A percentile compares a stretch with the other conserved stretches of the same genome.
These are phyloP conservation scores for Darksidea phi DNA, from an alignment of 495 filamentous ascomycete species.

Conservation along the genomic window DNA sequence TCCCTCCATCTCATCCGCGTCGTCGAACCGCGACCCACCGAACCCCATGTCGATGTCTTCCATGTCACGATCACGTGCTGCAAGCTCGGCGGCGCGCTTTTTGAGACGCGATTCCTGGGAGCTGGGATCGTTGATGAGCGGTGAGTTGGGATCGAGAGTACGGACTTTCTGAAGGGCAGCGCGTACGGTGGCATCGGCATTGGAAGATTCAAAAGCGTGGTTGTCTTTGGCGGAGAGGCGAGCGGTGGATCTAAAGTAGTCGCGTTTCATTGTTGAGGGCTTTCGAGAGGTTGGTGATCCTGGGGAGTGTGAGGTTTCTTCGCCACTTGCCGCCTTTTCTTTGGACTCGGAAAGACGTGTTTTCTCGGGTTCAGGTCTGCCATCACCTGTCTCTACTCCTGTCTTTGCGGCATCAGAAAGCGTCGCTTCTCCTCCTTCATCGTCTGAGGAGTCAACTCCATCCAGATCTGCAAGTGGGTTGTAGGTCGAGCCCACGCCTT, in stretches of 20 bases:
- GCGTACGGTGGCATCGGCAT: conserved; percentile 71
- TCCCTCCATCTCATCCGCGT: conserved; percentile 73
- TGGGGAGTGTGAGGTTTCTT: conserved; percentile 1
- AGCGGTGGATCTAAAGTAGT: conserved; percentile 62
- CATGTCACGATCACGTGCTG: conserved; percentile 75
- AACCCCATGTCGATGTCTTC: conserved; percentile 95
- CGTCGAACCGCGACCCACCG: conserved; percentile 76
- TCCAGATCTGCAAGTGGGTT: conserved; percentile 77
- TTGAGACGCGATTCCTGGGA: conserved; percentile 44
- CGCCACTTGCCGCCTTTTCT: background rate
- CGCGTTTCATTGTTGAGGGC: conserved; percentile 30
- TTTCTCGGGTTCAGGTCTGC: background rate
- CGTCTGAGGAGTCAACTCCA: conserved; percentile 46
- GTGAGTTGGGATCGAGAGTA: conserved; percentile 57
- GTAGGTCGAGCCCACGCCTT: conserved; percentile 80
- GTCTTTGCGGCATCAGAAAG: conserved; percentile 27
- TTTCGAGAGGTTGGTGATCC: background rate
- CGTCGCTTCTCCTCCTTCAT: conserved; percentile 38
- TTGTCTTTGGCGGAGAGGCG: conserved; percentile 35
- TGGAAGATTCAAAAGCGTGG: conserved; percentile 51
- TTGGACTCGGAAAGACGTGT: background rate
- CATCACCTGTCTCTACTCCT: conserved; percentile 6
- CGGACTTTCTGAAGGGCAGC: conserved; percentile 85
- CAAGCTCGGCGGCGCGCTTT: conserved; percentile 71
- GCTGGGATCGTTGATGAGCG: conserved; percentile 47